These are phyloP conservation scores for Miamiensis avidus DNA, from an alignment of 169 alveolate species.

Conservation along the genomic window DNA sequence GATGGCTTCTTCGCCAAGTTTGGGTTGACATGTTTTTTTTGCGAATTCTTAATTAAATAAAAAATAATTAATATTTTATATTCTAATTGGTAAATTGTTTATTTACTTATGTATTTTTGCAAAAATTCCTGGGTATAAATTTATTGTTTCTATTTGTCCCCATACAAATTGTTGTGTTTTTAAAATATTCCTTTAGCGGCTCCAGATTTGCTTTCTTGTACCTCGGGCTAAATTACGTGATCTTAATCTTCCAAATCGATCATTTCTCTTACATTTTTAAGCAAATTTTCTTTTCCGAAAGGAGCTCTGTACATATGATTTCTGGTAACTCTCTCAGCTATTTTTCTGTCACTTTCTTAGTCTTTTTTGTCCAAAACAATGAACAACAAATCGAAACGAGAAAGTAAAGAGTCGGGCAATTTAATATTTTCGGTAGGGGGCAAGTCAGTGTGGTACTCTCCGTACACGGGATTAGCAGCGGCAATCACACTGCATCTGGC, in stretches of 20 bases:
- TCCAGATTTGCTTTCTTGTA: slow-evolving; percentile 49
- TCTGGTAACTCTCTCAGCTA: slow-evolving; percentile 80
- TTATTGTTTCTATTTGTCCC: slow-evolving; percentile 40
- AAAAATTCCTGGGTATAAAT: slow-evolving; percentile 70
- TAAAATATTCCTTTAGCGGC: slow-evolving; percentile 50
- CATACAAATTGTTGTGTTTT: slow-evolving; percentile 34
- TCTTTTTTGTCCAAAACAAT: slow-evolving; percentile 87
- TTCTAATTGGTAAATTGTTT: slow-evolving; percentile 13
- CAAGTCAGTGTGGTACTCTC: slow-evolving; percentile 92
- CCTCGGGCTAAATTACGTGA: slow-evolving; percentile 45
- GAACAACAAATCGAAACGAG: slow-evolving; percentile 96
- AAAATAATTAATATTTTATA: too few species aligned
- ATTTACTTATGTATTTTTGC: slow-evolving; percentile 80
- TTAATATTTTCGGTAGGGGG: slow-evolving; percentile 93
- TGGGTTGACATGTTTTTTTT: slow-evolving; percentile 48
- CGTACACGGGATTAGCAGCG: slow-evolving; percentile 99
- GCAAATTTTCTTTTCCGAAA: not conserved
- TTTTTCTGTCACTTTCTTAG: slow-evolving; percentile 73
- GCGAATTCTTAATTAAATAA: not conserved
- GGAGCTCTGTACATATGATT: slow-evolving; percentile 71
- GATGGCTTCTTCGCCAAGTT: slow-evolving; percentile 54
- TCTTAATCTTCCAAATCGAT: slow-evolving; percentile 50
- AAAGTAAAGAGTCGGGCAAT: slow-evolving; percentile 97
- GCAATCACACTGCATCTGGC: slow-evolving; percentile 99
- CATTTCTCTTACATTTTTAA: slow-evolving; percentile 2